Base-by-base conservation (phyloP, 2,329 filamentous ascomycete genomes). In the Cercospora canescens region DNA sequence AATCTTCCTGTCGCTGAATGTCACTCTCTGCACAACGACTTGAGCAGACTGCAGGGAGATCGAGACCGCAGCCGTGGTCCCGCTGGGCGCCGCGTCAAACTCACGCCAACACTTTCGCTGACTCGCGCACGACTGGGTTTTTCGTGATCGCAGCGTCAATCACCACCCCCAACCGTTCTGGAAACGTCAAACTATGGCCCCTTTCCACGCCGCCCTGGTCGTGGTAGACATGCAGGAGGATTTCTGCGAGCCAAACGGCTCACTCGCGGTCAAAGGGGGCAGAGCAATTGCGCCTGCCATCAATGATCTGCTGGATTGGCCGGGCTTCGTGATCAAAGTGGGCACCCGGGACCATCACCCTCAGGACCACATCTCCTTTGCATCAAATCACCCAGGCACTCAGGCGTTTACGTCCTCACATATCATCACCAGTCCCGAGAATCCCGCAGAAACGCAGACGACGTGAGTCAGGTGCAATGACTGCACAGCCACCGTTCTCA, bases 341-440 rank as follows among this genome's bases (percentile, higher is more conserved):
- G 93, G 92, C 52, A 97, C 94, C n/a, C 90, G 93, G 77, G 95
- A 99, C 86, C 96, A 88, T 84, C 95, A 99, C 76, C 95, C 95
- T 0, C 71, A 74, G 2, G 80, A 90, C 75, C 94, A 98, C 83
- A 84, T 96, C 77, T 97, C 94, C 48, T 99, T 99, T 79, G 93
- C 93, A 12, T 81, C 84, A 30, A 96, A 94, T 79, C 94, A 98
- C 69, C 79, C 70, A 2, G 82, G 86, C 73, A 89, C 91, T 74
- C 78, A 82, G 67, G 88, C 94, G 0, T 97, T 91, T 77, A 81
- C 84, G 35, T 90, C 90, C 41, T 81, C 79, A 34, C 82, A 88
- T 60, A 87, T 82, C 3, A 88, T 97, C 75, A 76, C 76, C 61
- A 92, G 94, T 79, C 91, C 91, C 1, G 71, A 80, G 89, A 93